Percentiles rank a stretch among this genome's conserved stretches.
These are phyloP conservation scores for Alectoria sarmentosa DNA, from an alignment of 495 filamentous ascomycete genomes.

Conservation along the genomic window DNA sequence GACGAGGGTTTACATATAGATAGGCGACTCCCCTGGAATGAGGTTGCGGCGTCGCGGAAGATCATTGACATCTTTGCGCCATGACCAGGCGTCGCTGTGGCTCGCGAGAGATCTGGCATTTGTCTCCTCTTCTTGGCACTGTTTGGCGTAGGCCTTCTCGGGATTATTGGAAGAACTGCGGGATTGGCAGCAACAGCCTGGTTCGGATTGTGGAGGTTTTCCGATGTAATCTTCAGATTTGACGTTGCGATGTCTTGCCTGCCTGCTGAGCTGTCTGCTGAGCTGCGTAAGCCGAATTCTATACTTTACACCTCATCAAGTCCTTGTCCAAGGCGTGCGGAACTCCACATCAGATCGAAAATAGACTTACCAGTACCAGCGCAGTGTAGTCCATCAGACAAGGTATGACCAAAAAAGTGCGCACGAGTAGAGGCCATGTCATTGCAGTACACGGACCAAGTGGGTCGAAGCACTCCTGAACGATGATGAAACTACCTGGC, in stretches of 20 bases:
- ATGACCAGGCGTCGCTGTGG: conserved; percentile 19
- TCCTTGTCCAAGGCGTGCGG: neutral
- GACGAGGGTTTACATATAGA: conserved; percentile 4
- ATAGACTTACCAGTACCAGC: conserved; percentile 1
- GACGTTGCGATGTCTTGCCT: neutral
- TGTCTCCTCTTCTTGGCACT: conserved; percentile 21
- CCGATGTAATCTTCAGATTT: neutral
- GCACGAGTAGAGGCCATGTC: neutral
- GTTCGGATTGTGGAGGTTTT: neutral
- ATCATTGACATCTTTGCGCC: conserved; percentile 22
- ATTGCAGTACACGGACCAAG: neutral
- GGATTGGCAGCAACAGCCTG: conserved; percentile 14
- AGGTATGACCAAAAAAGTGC: neutral
- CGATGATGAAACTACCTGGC: neutral
- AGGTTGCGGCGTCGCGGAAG: conserved; percentile 22
- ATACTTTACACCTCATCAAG: neutral
- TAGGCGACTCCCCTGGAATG: conserved; percentile 7
- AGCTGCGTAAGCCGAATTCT: neutral
- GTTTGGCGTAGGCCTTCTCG: conserved; percentile 16
- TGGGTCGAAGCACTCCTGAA: neutral
- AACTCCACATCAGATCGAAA: neutral
- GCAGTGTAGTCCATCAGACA: neutral
- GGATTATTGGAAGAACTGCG: conserved; percentile 5
- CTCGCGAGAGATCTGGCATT: conserved; percentile 19
- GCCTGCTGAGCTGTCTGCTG: neutral